Base-by-base conservation (phyloP, 768 basidiomycete species). In the Pleurotus giganteus region DNA sequence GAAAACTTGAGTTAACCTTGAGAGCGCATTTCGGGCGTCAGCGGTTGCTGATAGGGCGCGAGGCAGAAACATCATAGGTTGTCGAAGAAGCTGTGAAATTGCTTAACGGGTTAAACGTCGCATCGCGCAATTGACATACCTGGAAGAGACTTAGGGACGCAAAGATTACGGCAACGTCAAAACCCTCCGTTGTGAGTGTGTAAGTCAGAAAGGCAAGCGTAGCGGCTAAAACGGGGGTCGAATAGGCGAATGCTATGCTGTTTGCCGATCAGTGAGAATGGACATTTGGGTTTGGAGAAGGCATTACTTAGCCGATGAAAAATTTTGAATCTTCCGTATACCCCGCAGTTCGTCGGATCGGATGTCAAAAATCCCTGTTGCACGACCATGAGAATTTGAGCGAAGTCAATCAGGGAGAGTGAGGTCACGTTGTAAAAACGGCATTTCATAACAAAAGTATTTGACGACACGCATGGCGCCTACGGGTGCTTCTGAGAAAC, bases 391-490 rank as follows among this genome's bases (percentile, higher is more conserved):
- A 3, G 28, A 37, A 27, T 47, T n/a, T 47, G 23, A 24, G 1
- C 32, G 12, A 7, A 31, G 13, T 11, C 9, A 37, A 58, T 23
- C 17, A 54, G 53, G 32, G 11, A 50, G 21, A 47, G 21, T 17
- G 37, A 4, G 68, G 77, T 65, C 57, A 86, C 87, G 74, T 57
- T 82, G 74, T 41, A 88, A 66, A 67, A 88, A 89, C 0, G 87
- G 84, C 1, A 74, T 59, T 68, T 90, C 88, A 58, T 88, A 89
- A 24, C 81, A 84, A 65, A 90, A 90, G 61, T 84, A 87, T 65
- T 88, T 89, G 52, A 90, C 82, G n/a, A 88, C 77, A 3, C 84
- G 78, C 85, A 89, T 88, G 1, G 77, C 79, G 45, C 79, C 81
- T 78, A 49, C 29, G 34, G 32, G 27, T 15, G 21, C 4, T 31